phyloP scores from a whole-genome alignment of 441 rosid species.

The Rhodomyrtus psidioides region DNA sequence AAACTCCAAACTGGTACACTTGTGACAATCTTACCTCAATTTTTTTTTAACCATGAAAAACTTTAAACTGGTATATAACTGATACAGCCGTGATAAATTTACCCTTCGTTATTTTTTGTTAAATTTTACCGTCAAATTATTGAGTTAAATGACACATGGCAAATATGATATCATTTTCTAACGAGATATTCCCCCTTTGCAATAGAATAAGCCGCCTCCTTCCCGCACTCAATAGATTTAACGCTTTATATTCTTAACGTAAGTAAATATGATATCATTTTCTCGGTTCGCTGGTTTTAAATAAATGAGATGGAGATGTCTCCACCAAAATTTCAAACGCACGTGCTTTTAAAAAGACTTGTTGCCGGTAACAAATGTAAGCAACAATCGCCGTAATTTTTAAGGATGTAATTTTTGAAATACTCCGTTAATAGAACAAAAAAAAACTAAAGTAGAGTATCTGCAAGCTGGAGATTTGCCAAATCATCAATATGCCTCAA shows the following conservation, averaged over 20 bases:
- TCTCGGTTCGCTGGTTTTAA: not conserved
- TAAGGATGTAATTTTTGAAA: not conserved
- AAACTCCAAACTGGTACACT: too few relatives aligned
- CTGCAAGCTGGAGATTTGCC: not conserved
- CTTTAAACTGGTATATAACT: too few relatives aligned
- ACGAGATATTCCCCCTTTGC: not conserved
- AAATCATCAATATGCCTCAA: not conserved
- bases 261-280: fast-evolving
- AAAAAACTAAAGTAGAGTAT: fast-evolving
- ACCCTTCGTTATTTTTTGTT: too few relatives aligned
- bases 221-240: not conserved
- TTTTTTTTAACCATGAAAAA: too few relatives aligned
- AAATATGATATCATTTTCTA: too few relatives aligned
- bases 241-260: not conserved
- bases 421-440: fast-evolving
- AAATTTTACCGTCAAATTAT: too few relatives aligned
- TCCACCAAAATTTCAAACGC: not conserved
- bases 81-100: too few relatives aligned
- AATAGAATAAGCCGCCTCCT: not conserved
- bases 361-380: fast-evolving
- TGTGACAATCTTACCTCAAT: too few relatives aligned
- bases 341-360: fast-evolving
- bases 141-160: too few relatives aligned
- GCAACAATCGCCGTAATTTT: fast-evolving
- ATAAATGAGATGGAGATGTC: not conserved